Percentiles rank a stretch among this genome's conserved stretches.
Conservation (phyloP, 176 grass and related monocot genomes). For the Musa itinerans region DNA sequence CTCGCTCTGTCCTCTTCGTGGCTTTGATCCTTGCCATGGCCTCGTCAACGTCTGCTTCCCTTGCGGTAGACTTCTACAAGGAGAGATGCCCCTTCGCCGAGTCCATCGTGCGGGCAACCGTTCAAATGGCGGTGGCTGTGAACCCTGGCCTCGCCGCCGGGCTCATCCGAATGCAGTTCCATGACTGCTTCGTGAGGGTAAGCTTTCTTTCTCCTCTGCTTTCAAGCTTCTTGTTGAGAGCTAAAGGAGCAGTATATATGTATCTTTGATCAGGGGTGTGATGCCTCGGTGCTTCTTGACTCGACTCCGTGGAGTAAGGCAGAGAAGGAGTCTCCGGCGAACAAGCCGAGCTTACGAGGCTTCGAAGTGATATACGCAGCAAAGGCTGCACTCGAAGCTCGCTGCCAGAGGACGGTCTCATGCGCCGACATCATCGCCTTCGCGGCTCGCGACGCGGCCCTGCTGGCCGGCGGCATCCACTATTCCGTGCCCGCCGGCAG, state of each 20-base stretch:
- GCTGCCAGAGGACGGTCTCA: constrained; percentile 56
- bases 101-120: constrained; percentile 48
- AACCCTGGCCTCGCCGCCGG: constrained; percentile 41
- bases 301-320: constrained; percentile 20
- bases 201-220: too few species aligned
- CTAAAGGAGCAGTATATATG: too few species aligned
- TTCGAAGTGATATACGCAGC: constrained; percentile 47
- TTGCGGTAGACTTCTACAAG: constrained; percentile 55
- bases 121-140: constrained; percentile 21
- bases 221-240: too few species aligned
- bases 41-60: neutral
- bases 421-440: constrained; percentile 80
- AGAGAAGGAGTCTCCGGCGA: constrained; percentile 30
- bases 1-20: neutral
- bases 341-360: constrained; percentile 48
- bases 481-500: constrained; percentile 29
- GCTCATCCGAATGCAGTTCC: constrained; percentile 67
- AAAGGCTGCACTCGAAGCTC: constrained; percentile 33
- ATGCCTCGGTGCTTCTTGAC: constrained; percentile 39
- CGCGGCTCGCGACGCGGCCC: constrained; percentile 31
- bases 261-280: constrained; percentile 25
- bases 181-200: constrained; percentile 65
- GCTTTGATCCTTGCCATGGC: neutral
- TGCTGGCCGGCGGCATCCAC: constrained; percentile 25
- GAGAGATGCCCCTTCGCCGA: constrained; percentile 48